Evolutionary conservation across 768 basidiomycete genomes (phyloP).

Genomic region (Calocybe cyanea): DNA sequence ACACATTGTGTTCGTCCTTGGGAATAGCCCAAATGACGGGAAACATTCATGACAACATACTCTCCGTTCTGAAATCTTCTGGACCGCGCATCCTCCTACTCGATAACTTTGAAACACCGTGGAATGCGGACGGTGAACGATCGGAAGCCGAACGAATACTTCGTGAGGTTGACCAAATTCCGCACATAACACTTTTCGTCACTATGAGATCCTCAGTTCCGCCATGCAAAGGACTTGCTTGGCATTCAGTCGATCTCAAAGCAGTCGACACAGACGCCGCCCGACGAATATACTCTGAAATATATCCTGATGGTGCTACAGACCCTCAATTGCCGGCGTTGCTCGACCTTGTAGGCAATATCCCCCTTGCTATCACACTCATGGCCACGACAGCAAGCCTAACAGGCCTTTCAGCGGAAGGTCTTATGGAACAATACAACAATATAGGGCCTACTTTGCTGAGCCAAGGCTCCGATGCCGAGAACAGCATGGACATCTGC

Average conservation of each 20-base stretch:
- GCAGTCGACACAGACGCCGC: conserved; percentile 18
- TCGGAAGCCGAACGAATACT: not conserved
- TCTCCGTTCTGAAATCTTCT: conserved; percentile 9
- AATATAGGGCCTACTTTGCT: conserved; percentile 4
- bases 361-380: conserved; percentile 31
- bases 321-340: conserved; percentile 20
- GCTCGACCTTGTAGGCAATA: conserved; percentile 19
- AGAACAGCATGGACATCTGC: conserved; percentile 8
- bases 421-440: conserved; percentile 4
- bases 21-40: conserved; percentile 8
- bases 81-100: conserved; percentile 20
- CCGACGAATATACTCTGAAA: conserved; percentile 17
- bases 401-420: not conserved
- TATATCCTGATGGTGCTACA: conserved; percentile 16
- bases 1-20: conserved; percentile 20
- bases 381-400: conserved; percentile 22
- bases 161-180: not conserved
- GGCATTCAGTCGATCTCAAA: conserved; percentile 13
- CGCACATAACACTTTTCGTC: not conserved
- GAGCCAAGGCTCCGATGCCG: conserved; percentile 2
- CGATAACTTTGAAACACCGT: conserved; percentile 32
- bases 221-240: conserved; percentile 23
- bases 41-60: conserved; percentile 15
- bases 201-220: conserved; percentile 2
- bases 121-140: conserved; percentile 18